Conservation (phyloP, 129 eudicot genomes). For the Helianthus annuus region HanXRQr2.0-SUNRISE NC_035443.2:8635781-8636280, state of each 20-base stretch:
- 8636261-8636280: not conserved
- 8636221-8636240: not conserved
- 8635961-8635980: not conserved
- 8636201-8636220: not conserved
- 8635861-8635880: constrained; percentile 4
- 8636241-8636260: not conserved
- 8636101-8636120: too few species aligned
- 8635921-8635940: constrained; percentile 1
- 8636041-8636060: not conserved
- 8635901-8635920: constrained; percentile 1
- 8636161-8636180: too few species aligned
- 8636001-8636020: not conserved
- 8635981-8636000: not conserved
- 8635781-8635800: not conserved
- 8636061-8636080: not conserved
- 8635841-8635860: constrained; percentile 10
- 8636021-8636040: not conserved
- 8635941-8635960: not conserved
- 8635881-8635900: not conserved
- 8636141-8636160: not conserved
- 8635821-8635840: not conserved
- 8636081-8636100: not conserved
- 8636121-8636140: not conserved
- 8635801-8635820: not conserved
- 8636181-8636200: not conserved